Conservation (phyloP, 257 asterid genomes). For the Craterostigma plantagineum region DNA sequence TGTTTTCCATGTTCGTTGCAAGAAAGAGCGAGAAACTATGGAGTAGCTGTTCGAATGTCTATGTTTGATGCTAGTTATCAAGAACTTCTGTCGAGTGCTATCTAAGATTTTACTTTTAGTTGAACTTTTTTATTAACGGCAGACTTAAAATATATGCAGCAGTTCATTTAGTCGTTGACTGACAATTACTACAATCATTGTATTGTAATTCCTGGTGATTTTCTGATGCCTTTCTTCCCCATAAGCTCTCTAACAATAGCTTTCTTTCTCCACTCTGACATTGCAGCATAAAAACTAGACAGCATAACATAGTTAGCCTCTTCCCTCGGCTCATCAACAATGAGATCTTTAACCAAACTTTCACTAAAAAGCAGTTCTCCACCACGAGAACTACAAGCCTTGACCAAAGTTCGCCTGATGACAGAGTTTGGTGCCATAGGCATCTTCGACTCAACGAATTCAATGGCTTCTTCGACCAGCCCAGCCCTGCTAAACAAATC, state of each 20-base stretch:
- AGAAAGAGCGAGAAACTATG: too few relatives aligned
- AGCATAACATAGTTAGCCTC: conserved; percentile 57
- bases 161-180: too few relatives aligned
- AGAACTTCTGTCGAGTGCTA: too few relatives aligned
- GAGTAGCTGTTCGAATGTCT: too few relatives aligned
- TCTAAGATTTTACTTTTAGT: too few relatives aligned
- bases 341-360: conserved; percentile 24
- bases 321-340: conserved; percentile 34
- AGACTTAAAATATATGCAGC: too few relatives aligned
- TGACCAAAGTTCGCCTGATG: conserved; percentile 37
- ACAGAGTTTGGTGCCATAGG: conserved; percentile 55
- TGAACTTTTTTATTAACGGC: too few relatives aligned
- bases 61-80: too few relatives aligned
- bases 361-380: conserved; percentile 35
- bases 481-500: conserved; percentile 67
- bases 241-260: conserved; percentile 34
- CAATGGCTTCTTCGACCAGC: conserved; percentile 37
- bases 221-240: conserved; percentile 50
- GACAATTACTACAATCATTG: too few relatives aligned
- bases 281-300: conserved; percentile 43
- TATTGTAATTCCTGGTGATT: conserved; percentile 72
- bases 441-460: conserved; percentile 29
- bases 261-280: conserved; percentile 51
- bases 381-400: conserved; percentile 38
- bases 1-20: not conserved